Conservation (phyloP, 2,329 filamentous ascomycete species). For the Chalaropsis thielavioides region DNA sequence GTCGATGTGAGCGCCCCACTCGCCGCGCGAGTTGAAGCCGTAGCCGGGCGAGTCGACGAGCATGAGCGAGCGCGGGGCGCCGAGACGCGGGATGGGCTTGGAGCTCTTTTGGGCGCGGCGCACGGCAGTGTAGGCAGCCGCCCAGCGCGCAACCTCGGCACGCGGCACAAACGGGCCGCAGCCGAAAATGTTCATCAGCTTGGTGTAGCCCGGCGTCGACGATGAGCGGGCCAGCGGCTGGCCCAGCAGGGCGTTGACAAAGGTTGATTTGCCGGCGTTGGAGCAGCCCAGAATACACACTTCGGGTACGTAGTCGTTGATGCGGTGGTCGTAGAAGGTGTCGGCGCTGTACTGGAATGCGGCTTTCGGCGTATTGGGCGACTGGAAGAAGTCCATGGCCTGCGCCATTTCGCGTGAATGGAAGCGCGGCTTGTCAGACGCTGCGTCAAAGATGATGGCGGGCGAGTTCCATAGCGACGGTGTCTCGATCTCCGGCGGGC, state of each 20-base stretch:
- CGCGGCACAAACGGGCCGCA: constrained; percentile 30
- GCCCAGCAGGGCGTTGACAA: constrained; percentile 67
- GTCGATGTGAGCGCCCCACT: constrained; percentile 39
- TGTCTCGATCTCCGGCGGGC: not conserved
- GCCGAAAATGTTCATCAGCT: constrained; percentile 41
- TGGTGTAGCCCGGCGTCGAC: constrained; percentile 37
- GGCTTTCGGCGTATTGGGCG: constrained; percentile 16
- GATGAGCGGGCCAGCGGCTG: constrained; percentile 35
- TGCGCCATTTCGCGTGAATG: constrained; percentile 2
- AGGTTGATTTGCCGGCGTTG: constrained; percentile 79
- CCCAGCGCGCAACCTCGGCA: constrained; percentile 7
- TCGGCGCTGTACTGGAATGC: constrained; percentile 38
- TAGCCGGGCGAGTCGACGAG: constrained; percentile 40
- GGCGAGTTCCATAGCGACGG: constrained; percentile 13
- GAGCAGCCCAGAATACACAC: constrained; percentile 74
- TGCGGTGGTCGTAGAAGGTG: constrained; percentile 33
- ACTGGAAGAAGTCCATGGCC: constrained; percentile 13
- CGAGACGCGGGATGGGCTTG: constrained; percentile 19
- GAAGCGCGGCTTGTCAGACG: constrained; percentile 1
- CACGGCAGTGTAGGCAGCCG: not conserved
- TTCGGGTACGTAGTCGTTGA: constrained; percentile 40
- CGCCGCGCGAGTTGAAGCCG: constrained; percentile 31
- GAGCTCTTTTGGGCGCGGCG: constrained; percentile 6
- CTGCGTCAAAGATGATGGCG: constrained; percentile 6
- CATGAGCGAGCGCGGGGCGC: constrained; percentile 32